These are phyloP conservation scores for Fusarium sp. DNA, from an alignment of 2,329 filamentous ascomycete genomes.

Conservation along the genomic window DNA sequence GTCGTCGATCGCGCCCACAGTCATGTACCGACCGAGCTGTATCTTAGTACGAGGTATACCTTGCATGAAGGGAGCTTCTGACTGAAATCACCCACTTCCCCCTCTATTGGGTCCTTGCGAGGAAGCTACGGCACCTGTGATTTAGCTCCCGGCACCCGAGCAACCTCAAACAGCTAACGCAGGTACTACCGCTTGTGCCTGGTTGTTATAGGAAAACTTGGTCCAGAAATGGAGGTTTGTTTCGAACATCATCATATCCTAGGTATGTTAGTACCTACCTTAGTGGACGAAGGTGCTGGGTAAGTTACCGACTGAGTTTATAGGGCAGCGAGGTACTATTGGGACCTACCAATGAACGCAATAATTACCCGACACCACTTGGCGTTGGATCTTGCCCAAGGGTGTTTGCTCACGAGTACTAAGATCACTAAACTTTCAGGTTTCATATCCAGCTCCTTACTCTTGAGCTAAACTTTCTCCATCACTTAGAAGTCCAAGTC, in stretches of 20 bases:
- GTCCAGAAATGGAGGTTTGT: slow-evolving; percentile 11
- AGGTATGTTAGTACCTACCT: too few relatives aligned
- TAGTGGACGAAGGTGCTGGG: not conserved
- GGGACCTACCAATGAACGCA: not conserved
- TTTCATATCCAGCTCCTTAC: not conserved
- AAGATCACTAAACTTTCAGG: not conserved
- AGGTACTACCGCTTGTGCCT: slow-evolving; percentile 15
- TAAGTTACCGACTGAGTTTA: not conserved
- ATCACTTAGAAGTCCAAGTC: slow-evolving; percentile 9
- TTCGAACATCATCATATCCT: slow-evolving; percentile 17
- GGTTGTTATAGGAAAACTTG: slow-evolving; percentile 2
- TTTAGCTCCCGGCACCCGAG: slow-evolving; percentile 25
- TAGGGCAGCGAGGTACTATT: not conserved
- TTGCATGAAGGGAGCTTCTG: not conserved
- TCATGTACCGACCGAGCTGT: not conserved
- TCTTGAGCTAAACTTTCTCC: not conserved
- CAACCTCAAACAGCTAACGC: slow-evolving; percentile 29
- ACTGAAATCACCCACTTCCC: not conserved
- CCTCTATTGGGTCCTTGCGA: not conserved
- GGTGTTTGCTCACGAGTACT: not conserved
- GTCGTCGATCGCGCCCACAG: slow-evolving; percentile 22
- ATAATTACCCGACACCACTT: not conserved
- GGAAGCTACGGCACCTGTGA: slow-evolving; percentile 9
- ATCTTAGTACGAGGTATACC: not conserved
- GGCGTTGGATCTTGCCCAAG: not conserved